A percentile compares a stretch with the other conserved stretches of the same genome.
Evolutionary conservation across 306 rosid species (phyloP).

Genomic region (Prunus salicina): DNA sequence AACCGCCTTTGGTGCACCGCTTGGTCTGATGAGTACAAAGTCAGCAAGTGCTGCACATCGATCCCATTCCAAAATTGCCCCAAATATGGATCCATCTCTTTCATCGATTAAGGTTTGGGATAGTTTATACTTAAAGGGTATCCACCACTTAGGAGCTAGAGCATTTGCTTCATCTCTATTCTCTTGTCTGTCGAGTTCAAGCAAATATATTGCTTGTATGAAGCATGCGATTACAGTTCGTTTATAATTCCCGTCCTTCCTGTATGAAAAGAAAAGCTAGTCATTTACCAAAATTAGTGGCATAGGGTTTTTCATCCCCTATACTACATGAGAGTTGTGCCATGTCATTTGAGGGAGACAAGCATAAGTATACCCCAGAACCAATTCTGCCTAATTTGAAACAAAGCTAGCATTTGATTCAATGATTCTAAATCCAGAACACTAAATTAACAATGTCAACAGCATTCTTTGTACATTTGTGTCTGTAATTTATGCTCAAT

Average conservation of each 20-base stretch:
- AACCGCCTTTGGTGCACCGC: conserved; percentile 89
- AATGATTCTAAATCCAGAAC: not conserved
- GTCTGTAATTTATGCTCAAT: not conserved
- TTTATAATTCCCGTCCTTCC: conserved; percentile 79
- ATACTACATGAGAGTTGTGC: not conserved
- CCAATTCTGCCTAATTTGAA: not conserved
- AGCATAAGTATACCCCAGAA: not conserved
- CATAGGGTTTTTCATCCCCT: not conserved
- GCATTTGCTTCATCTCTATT: conserved; percentile 52
- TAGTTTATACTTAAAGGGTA: conserved; percentile 85
- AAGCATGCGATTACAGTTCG: conserved; percentile 88
- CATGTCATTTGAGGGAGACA: not conserved
- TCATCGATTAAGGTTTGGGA: conserved; percentile 61
- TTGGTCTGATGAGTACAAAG: conserved; percentile 63
- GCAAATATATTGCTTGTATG: conserved; percentile 85
- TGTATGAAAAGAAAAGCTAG: conserved; percentile 22
- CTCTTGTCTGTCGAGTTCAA: conserved; percentile 91
- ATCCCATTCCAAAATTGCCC: conserved; percentile 94
- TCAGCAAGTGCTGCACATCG: conserved; percentile 68
- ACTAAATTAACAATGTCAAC: not conserved
- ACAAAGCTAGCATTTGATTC: not conserved
- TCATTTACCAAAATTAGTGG: not conserved
- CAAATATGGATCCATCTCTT: conserved; percentile 91
- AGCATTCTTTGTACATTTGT: not conserved
- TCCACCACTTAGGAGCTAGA: conserved; percentile 96